Conservation (phyloP, 495 filamentous ascomycete species). For the Umbilicaria muhlenbergii region DNA sequence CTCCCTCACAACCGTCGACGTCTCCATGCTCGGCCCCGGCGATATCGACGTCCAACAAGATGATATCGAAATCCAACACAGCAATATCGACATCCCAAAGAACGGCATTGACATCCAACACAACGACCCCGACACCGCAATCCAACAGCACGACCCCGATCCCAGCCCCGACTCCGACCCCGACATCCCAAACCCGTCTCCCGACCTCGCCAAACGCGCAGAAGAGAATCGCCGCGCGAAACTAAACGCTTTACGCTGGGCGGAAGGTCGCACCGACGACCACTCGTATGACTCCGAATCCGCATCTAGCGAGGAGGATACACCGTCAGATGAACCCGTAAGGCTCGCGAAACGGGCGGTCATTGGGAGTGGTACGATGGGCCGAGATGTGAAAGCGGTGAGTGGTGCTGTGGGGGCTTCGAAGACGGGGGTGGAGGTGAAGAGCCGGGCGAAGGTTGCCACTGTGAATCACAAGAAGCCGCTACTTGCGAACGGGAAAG, state of each 20-base stretch:
- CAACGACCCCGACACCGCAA: conserved; percentile 12
- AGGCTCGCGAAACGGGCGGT: no score
- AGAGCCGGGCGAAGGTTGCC: no score
- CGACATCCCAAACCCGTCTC: neutral
- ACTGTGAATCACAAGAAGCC: no score
- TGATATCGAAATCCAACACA: neutral
- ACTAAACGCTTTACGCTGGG: conserved; percentile 13
- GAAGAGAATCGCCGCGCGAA: conserved; percentile 16
- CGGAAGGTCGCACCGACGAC: neutral
- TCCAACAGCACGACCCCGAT: conserved; percentile 4
- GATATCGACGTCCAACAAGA: neutral
- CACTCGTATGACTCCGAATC: neutral
- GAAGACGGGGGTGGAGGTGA: no score
- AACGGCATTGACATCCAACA: conserved; percentile 10
- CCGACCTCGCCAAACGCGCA: conserved; percentile 1
- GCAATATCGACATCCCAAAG: neutral
- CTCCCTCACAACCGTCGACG: neutral
- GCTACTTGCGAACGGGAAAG: no score
- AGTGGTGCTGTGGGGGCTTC: no score
- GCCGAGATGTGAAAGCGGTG: no score
- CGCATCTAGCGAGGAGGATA: neutral
- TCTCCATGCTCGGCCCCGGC: neutral
- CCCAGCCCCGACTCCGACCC: neutral
- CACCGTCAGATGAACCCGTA: no score
- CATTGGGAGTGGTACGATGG: no score